Conservation (phyloP, 108 stramenopile species). For the Cyclostephanos tholiformis region DNA sequence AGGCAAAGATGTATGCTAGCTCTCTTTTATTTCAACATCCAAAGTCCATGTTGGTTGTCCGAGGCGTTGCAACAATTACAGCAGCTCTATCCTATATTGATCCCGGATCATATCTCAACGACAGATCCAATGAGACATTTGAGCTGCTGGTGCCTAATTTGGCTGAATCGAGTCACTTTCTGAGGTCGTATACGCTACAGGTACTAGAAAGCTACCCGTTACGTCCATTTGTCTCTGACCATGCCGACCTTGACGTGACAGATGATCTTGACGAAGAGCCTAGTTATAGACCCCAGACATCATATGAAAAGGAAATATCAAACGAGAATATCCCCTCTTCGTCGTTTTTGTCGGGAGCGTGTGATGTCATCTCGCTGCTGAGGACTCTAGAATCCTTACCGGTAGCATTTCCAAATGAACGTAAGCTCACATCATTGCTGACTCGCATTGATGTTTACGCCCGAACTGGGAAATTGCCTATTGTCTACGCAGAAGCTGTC, state of each 20-base stretch:
- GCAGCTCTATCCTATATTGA: constrained; percentile 35
- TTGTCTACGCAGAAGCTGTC: constrained; percentile 74
- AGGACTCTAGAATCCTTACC: constrained; percentile 66
- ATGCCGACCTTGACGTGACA: constrained; percentile 75
- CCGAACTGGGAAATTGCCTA: constrained; percentile 70
- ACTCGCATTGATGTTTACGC: constrained; percentile 72
- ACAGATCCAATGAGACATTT: constrained; percentile 51
- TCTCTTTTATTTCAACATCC: constrained; percentile 43
- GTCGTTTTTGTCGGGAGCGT: constrained; percentile 43
- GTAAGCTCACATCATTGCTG: constrained; percentile 53
- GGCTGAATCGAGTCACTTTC: constrained; percentile 61
- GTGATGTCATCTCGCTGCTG: constrained; percentile 65
- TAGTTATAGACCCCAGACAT: constrained; percentile 17
- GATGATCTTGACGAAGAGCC: constrained; percentile 86
- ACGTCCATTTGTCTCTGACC: constrained; percentile 70
- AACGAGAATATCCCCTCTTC: constrained; percentile 2
- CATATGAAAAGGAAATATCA: not conserved
- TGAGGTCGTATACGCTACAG: constrained; percentile 69
- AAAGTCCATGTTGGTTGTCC: constrained; percentile 61
- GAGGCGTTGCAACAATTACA: constrained; percentile 54
- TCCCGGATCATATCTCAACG: constrained; percentile 31
- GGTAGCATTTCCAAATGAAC: constrained; percentile 62
- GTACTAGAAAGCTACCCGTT: constrained; percentile 71
- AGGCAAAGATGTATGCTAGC: constrained; percentile 33
- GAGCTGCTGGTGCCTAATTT: constrained; percentile 72